These are phyloP conservation scores for Sclerotinia borealis DNA, from an alignment of 2,329 filamentous ascomycete species.

Conservation along the genomic window DNA sequence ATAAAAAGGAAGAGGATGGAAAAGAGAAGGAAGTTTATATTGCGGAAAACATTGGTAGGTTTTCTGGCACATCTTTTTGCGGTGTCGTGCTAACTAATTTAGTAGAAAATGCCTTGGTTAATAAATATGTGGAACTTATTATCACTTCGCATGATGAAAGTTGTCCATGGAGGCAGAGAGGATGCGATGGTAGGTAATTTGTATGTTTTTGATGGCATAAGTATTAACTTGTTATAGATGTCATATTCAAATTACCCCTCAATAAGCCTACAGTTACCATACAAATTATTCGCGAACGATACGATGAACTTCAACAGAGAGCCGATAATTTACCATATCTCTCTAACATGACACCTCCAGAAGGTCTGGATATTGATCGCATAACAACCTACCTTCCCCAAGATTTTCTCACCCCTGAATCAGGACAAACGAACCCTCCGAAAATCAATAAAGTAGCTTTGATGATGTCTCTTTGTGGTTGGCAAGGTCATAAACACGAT, in stretches of 20 bases:
- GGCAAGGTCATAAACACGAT: conserved; percentile 49
- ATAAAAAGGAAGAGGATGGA: conserved; percentile 52
- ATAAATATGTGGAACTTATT: conserved; percentile 69
- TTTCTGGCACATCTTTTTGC: conserved; percentile 11
- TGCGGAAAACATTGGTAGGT: conserved; percentile 55
- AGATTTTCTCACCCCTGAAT: conserved; percentile 38
- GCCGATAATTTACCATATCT: conserved; percentile 53
- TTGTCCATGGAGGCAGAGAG: conserved; percentile 79
- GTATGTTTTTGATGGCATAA: conserved; percentile 27
- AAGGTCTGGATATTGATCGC: conserved; percentile 45
- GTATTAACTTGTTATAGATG: conserved; percentile 39
- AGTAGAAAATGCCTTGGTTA: conserved; percentile 61
- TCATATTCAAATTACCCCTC: conserved; percentile 56
- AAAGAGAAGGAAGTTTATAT: conserved; percentile 47
- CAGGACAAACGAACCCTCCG: neutral
- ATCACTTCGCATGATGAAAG: conserved; percentile 69
- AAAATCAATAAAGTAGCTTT: conserved; percentile 56
- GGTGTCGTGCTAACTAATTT: conserved; percentile 24
- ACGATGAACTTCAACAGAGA: conserved; percentile 53
- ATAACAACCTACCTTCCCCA: conserved; percentile 45
- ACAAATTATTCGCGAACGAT: conserved; percentile 53
- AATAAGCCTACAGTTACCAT: conserved; percentile 56
- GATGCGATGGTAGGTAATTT: conserved; percentile 66
- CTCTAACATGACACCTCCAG: conserved; percentile 51
- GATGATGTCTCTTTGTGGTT: conserved; percentile 65